Conservation (phyloP, 2,329 filamentous ascomycete species). For the Lasiodiplodia citricola region DNA sequence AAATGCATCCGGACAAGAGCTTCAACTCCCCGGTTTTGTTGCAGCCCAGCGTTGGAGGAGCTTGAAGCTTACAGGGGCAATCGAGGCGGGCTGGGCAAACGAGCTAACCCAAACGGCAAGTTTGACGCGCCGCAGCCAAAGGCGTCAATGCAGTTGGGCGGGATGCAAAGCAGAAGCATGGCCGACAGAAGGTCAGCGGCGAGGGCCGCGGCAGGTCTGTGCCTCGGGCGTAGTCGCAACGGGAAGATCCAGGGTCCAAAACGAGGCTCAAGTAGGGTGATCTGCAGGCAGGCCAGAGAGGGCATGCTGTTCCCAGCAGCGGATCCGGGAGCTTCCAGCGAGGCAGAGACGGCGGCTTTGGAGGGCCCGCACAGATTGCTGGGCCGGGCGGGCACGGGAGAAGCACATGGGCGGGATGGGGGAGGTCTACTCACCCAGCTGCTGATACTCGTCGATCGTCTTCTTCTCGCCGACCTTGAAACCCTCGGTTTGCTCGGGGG, state of each 20-base stretch:
- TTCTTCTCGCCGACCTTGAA: constrained; percentile 99
- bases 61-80: not conserved
- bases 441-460: constrained; percentile 90
- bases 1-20: too few species aligned
- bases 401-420: constrained; percentile 14
- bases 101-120: constrained; percentile 10
- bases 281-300: constrained; percentile 4
- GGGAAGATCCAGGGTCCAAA: constrained; percentile 14
- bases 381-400: constrained; percentile 9
- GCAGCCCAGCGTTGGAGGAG: not conserved
- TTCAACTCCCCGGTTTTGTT: too few species aligned
- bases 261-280: constrained; percentile 16
- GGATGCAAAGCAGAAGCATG: not conserved
- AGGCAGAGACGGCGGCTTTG: not conserved
- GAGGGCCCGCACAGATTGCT: constrained; percentile 10
- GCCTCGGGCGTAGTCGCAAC: not conserved
- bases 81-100: not conserved
- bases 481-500: constrained; percentile 86
- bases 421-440: constrained; percentile 74
- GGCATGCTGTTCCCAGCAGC: constrained; percentile 4
- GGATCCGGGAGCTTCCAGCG: constrained; percentile 10
- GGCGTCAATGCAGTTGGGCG: not conserved
- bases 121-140: not conserved
- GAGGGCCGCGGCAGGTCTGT: not conserved
- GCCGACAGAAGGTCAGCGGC: not conserved